Evolutionary conservation across 768 basidiomycete species (phyloP).

Genomic region (Mycena rosella): DNA sequence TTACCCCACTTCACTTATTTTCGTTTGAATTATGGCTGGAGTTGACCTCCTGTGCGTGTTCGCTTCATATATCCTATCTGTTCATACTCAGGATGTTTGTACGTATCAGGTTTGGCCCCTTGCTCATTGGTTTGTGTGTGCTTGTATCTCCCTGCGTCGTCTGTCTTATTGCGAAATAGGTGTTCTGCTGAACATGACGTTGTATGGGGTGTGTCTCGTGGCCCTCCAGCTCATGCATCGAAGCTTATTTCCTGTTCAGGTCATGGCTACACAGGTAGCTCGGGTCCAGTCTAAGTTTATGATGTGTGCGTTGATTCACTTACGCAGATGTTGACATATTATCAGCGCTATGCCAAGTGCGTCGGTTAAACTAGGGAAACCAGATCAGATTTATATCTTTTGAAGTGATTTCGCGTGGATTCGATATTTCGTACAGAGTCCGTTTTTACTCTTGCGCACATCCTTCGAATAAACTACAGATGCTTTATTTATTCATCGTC

Average conservation of each 20-base stretch:
- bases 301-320: neutral
- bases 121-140: constrained; percentile 26
- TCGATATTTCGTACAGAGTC: constrained; percentile 12
- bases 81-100: neutral
- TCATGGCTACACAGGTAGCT: constrained; percentile 18
- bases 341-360: constrained; percentile 16
- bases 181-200: constrained; percentile 23
- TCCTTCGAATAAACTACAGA: neutral
- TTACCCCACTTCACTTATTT: neutral
- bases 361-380: constrained; percentile 18
- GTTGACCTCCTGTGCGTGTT: constrained; percentile 31
- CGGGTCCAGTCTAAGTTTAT: constrained; percentile 5
- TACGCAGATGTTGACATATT: constrained; percentile 22
- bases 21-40: constrained; percentile 31
- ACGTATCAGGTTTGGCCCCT: constrained; percentile 15
- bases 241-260: neutral
- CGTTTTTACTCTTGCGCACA: neutral
- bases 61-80: neutral
- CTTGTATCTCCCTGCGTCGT: neutral
- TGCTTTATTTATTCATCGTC: constrained; percentile 29
- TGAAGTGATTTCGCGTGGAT: constrained; percentile 17
- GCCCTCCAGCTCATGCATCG: neutral
- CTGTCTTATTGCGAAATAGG: constrained; percentile 15
- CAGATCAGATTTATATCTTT: constrained; percentile 9
- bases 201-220: constrained; percentile 26